Conservation (phyloP, 352 stramenopile species). For the Pythium graminicola region DNA sequence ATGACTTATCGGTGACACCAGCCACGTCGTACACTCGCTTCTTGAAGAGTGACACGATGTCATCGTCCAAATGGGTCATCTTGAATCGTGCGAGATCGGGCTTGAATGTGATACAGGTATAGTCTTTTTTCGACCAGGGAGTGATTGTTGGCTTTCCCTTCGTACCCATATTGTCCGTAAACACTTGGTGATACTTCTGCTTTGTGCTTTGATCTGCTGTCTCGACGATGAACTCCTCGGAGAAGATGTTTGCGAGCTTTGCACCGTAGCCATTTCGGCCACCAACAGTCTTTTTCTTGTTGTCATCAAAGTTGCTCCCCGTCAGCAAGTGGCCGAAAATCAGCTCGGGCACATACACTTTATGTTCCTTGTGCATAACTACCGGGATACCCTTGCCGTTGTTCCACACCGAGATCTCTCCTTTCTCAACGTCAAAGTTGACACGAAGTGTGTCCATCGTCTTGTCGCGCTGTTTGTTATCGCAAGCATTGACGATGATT, state of each 20-base stretch:
- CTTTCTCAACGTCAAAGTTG: constrained; percentile 87
- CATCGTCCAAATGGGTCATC: constrained; percentile 86
- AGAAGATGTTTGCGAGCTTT: constrained; percentile 99
- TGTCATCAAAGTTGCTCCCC: constrained; percentile 98
- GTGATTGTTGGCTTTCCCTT: constrained; percentile 85
- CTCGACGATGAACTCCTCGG: constrained; percentile 97
- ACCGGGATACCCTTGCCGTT: constrained; percentile 97
- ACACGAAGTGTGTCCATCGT: constrained; percentile 93
- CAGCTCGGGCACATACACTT: constrained; percentile 97
- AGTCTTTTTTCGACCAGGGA: constrained; percentile 82
- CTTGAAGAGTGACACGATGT: constrained; percentile 95
- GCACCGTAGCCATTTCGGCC: constrained; percentile 97
- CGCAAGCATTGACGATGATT: constrained; percentile 99
- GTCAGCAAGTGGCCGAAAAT: constrained; percentile 98
- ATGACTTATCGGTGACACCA: constrained; percentile 88
- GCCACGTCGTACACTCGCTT: constrained; percentile 97
- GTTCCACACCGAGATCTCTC: constrained; percentile 96
- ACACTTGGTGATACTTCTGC: constrained; percentile 91
- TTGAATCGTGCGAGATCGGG: constrained; percentile 93
- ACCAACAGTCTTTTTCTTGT: constrained; percentile 92
- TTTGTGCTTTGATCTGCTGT: constrained; percentile 92
- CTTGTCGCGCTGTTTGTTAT: constrained; percentile 99
- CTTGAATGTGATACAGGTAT: constrained; percentile 95
- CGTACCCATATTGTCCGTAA: constrained; percentile 92
- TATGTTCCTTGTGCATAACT: constrained; percentile 94